Conservation (phyloP, 768 basidiomycete genomes). For the Rhodotorula babjevae region DNA sequence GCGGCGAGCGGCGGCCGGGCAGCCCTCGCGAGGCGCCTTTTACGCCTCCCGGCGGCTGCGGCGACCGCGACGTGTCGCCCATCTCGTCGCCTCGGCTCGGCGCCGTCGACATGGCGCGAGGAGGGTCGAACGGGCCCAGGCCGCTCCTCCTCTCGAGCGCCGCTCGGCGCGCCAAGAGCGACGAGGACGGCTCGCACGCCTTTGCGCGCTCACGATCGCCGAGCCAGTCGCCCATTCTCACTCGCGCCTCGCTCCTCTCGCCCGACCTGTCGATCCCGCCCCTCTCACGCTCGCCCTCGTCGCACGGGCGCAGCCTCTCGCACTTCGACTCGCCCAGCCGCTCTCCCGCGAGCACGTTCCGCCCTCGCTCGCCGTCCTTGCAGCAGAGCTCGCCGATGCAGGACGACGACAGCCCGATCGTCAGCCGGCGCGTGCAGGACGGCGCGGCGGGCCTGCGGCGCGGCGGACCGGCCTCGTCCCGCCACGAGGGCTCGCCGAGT, state of each 20-base stretch:
- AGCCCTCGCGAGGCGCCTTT: constrained; percentile 31
- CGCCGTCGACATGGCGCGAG: background rate
- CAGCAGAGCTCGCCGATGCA: background rate
- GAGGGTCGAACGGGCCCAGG: constrained; percentile 12
- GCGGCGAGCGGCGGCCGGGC: background rate
- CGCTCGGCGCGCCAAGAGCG: constrained; percentile 12
- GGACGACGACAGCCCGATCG: constrained; percentile 26
- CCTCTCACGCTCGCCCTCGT: constrained; percentile 16
- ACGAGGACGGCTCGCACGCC: background rate
- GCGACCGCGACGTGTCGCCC: background rate
- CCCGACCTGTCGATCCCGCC: constrained; percentile 23
- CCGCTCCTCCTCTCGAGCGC: constrained; percentile 24
- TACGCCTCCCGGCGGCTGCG: constrained; percentile 15
- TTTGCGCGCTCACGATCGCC: constrained; percentile 3
- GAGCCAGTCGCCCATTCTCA: constrained; percentile 14
- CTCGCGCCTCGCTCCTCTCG: constrained; percentile 9
- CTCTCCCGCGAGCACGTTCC: background rate
- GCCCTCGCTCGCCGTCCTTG: constrained; percentile 18
- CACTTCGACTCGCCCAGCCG: constrained; percentile 9
- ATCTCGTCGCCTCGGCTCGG: background rate
- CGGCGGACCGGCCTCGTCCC: background rate
- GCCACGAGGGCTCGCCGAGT: background rate
- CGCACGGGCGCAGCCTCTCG: constrained; percentile 16
- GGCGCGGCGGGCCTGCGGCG: background rate
- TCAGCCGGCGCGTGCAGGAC: background rate